Percentiles rank a stretch among this genome's conserved stretches.
These are phyloP conservation scores for Fragaria ananassa DNA, from an alignment of 306 rosid genomes.

Conservation along the genomic window DNA sequence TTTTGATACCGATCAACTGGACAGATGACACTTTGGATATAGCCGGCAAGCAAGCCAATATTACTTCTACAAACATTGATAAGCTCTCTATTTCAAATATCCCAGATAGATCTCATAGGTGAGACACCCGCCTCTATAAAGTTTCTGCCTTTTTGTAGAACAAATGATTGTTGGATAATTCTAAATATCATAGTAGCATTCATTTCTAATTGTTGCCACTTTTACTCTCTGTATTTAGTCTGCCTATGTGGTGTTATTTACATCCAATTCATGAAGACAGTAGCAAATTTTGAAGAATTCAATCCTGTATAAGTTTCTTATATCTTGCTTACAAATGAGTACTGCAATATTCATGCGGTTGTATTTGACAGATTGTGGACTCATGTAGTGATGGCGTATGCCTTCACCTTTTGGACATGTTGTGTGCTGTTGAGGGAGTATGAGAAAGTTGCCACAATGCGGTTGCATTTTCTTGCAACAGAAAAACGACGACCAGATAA, in stretches of 20 bases:
- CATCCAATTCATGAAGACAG: neutral
- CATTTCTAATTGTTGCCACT: neutral
- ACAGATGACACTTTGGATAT: slow-evolving; percentile 42
- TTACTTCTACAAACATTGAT: slow-evolving; percentile 83
- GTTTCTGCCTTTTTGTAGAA: neutral
- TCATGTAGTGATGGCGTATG: slow-evolving; percentile 79
- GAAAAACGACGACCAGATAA: slow-evolving; percentile 85
- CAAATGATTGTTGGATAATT: neutral
- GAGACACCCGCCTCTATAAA: slow-evolving; percentile 18
- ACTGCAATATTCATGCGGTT: slow-evolving; percentile 7
- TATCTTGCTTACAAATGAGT: neutral
- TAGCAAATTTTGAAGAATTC: neutral
- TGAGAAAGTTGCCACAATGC: slow-evolving; percentile 63
- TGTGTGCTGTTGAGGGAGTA: slow-evolving; percentile 73
- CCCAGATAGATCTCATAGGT: slow-evolving; percentile 57
- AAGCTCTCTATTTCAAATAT: slow-evolving; percentile 82
- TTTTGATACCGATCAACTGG: slow-evolving; percentile 78
- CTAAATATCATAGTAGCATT: neutral
- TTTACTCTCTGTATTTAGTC: neutral
- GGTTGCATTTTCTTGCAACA: slow-evolving; percentile 79
- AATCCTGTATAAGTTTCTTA: neutral
- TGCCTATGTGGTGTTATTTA: neutral
- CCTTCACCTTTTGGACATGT: slow-evolving; percentile 83
- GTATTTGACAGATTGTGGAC: slow-evolving; percentile 67
- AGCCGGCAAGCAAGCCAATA: slow-evolving; percentile 24